Base-by-base conservation (phyloP, 208 protist genomes). In the Trypanosoma brucei region DNA sequence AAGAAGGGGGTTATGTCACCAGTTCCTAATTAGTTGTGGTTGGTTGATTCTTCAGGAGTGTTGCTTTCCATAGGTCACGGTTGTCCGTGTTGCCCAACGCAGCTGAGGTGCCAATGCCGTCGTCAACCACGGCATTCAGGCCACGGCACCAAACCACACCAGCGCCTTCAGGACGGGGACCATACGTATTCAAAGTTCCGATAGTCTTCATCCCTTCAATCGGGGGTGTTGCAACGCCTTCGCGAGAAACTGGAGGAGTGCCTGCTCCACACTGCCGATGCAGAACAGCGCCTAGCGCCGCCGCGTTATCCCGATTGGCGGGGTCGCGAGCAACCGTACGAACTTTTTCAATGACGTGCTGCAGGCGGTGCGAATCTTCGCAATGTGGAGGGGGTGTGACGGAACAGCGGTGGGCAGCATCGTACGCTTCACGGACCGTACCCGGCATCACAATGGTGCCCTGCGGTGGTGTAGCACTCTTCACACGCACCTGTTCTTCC, bases 101-200 rank as follows among this genome's bases (percentile, higher is more conserved):
- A 2, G 48, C 61, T 36, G 31, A 7, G 1, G n/a, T 46, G 1
- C 51, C 40, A 33, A 38, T 46, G 36, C 31, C 11, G 33, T 53
- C 61, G 31, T 57, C 68, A 1, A n/a, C 51, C 0, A 66, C 49
- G n/a, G 55, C 55, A 38, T 55, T 52, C 35, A 46, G 52, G 38
- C 60, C 46, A 11, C 55, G 46, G 13, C 68, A 64, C 88, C 88
- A 95, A n/a, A 95, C 84, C 42, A 95, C 72, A 46, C 88, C 88
- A 9, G 85, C 74, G 38, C 88, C 88, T 14, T 81, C 73, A 22
- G 88, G 88, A 54, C 87, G 81, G 4, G 70, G 46, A 34, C 75
- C 68, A 58, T 22, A 22, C 22, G 22, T 22, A 22, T 22, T 22
- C 22, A 22, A 22, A 22, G 22, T 22, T 22, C 22, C 22, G 22